Percentiles rank a stretch among this genome's conserved stretches.
These are phyloP conservation scores for Butyriboletus loyo DNA, from an alignment of 768 basidiomycete species.

Conservation along the genomic window DNA sequence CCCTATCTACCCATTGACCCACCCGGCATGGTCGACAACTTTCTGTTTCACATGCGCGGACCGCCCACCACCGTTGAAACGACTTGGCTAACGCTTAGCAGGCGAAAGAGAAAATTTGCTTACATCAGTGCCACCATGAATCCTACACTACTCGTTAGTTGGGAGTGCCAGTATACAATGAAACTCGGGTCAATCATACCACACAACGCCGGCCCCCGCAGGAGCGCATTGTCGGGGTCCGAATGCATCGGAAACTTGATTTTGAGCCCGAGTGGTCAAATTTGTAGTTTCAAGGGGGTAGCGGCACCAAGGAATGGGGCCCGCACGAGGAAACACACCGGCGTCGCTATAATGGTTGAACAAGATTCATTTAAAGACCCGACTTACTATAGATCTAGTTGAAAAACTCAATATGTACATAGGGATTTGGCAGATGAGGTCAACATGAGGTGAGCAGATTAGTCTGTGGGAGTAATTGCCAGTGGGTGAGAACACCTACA, in stretches of 20 bases:
- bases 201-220: background rate
- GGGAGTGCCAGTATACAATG: background rate
- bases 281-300: background rate
- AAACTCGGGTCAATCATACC: background rate
- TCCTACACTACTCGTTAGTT: background rate
- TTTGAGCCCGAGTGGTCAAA: background rate
- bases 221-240: background rate
- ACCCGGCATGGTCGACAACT: background rate
- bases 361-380: background rate
- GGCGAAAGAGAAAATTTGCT: background rate
- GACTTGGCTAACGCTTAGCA: background rate
- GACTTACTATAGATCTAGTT: background rate
- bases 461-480: background rate
- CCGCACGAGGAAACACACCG: too few relatives aligned
- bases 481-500: background rate
- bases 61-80: background rate
- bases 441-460: background rate
- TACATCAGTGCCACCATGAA: constrained; percentile 1
- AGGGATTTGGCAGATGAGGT: background rate
- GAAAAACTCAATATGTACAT: background rate
- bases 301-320: too few relatives aligned
- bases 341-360: too few relatives aligned
- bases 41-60: background rate
- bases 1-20: too few relatives aligned
- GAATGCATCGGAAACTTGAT: background rate